Conservation (phyloP, 441 rosid genomes). For the Erysimum pusillum region DNA sequence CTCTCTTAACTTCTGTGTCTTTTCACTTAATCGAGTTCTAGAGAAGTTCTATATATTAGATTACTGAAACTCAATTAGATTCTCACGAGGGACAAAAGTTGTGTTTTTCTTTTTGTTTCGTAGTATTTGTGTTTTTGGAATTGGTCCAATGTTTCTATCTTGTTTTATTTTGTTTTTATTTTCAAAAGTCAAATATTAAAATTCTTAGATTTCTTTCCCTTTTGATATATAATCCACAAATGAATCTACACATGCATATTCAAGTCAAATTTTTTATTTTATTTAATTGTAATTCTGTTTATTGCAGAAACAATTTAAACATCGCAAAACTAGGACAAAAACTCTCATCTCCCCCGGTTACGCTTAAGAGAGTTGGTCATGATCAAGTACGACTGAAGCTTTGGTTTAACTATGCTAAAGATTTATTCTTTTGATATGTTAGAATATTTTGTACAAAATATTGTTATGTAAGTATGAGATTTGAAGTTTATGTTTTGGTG, state of each 20-base stretch:
- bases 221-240: neutral
- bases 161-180: neutral
- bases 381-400: conserved; percentile 35
- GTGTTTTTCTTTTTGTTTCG: neutral
- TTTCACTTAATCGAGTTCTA: neutral
- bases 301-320: conserved; percentile 33
- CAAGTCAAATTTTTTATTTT: neutral
- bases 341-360: neutral
- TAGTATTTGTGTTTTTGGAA: neutral
- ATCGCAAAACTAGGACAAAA: conserved; percentile 13
- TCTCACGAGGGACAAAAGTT: neutral
- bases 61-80: neutral
- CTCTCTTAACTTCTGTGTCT: conserved; percentile 1
- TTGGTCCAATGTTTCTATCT: neutral
- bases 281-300: neutral
- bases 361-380: conserved; percentile 14
- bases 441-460: no score
- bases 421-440: neutral
- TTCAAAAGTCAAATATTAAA: neutral
- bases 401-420: neutral
- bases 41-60: neutral
- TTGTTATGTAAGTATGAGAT: neutral
- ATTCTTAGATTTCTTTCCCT: neutral
- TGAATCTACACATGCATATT: neutral
- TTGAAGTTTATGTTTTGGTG: conserved; percentile 1